Percentiles rank a stretch among this genome's conserved stretches.
phyloP scores from a whole-genome alignment of 2,329 filamentous ascomycete genomes.

The Colletotrichum nymphaeae region DNA sequence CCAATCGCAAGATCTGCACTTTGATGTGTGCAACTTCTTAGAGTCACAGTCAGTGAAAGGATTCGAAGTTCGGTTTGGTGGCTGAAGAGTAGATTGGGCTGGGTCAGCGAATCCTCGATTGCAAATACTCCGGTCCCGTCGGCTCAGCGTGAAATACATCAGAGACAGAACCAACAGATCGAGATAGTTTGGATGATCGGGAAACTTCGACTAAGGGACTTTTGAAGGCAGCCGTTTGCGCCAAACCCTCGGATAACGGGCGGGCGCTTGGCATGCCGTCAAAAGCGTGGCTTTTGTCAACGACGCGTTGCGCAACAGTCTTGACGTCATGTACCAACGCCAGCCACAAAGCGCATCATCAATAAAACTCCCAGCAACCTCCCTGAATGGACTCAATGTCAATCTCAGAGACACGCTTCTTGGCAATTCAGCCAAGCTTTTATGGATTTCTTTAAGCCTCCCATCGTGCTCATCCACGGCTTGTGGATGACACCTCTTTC shows the following conservation, averaged over 20 bases:
- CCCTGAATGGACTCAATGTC: background rate
- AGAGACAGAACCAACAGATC: background rate
- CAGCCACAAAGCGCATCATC: background rate
- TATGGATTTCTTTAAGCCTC: slow-evolving; percentile 25
- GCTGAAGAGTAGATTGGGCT: background rate
- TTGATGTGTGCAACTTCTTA: too few relatives aligned
- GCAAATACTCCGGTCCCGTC: background rate
- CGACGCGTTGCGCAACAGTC: background rate
- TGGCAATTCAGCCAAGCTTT: background rate
- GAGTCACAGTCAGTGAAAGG: too few relatives aligned
- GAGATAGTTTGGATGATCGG: background rate
- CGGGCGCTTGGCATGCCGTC: background rate
- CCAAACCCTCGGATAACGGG: background rate
- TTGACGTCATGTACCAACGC: slow-evolving; percentile 9
- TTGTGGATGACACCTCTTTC: slow-evolving; percentile 40
- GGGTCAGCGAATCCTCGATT: too few relatives aligned
- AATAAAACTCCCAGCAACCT: background rate
- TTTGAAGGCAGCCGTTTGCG: background rate
- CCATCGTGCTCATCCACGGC: slow-evolving; percentile 39
- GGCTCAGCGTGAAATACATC: background rate
- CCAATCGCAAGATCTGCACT: background rate
- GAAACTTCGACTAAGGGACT: too few relatives aligned
- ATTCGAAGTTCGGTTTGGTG: background rate
- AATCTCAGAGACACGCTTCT: background rate
- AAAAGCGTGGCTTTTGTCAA: background rate